Base-by-base conservation (phyloP, 371 early-diverging fungal species). In the Umbelopsis sp. region DNA sequence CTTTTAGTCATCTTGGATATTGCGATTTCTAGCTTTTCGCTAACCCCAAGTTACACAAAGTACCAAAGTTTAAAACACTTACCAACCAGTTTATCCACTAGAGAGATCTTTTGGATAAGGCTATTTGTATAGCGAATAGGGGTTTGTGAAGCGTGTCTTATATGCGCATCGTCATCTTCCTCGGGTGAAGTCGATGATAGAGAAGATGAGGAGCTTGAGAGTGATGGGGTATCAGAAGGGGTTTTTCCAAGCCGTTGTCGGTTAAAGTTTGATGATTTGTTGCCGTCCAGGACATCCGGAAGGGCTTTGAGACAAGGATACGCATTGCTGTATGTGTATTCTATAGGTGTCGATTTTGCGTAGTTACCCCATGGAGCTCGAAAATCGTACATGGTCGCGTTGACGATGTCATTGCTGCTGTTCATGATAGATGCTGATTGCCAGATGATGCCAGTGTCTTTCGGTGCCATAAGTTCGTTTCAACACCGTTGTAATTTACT, bases 61-160 rank as follows among this genome's bases (percentile, higher is more conserved):
- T 18, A 57, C 57, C 7, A 57, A 7, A 2, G 37, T 41, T 41
- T 29, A 3, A 29, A 41, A 41, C 41, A 18, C 57, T 32, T 18
- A 57, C 57, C 57, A 8, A 57, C 57, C 18, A 57, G 35, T 57
- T 29, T 57, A 38, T 57, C 57, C 35, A 57, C 57, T 29, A 57
- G 29, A 35, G 57, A 57, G 35, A 57, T 57, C 35, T 35, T 57
- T 12, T 57, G 32, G 35, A 57, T 35, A 57, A 57, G 57, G 37
- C 35, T 35, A 35, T 12, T 57, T 35, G 57, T 12, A 35, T 18
- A 57, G 4, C n/a, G 35, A 57, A 35, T 24, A 29, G 37, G n/a
- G 32, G 35, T 35, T 4, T 29, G 57, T 11, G 57, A 12, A 3
- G 35, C 8, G n/a, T 35, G 57, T 35, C 37, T 29, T 18, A 57